phyloP scores from a whole-genome alignment of 1,284 basidiomycete genomes.

The Ceratobasidium papillatum region DNA sequence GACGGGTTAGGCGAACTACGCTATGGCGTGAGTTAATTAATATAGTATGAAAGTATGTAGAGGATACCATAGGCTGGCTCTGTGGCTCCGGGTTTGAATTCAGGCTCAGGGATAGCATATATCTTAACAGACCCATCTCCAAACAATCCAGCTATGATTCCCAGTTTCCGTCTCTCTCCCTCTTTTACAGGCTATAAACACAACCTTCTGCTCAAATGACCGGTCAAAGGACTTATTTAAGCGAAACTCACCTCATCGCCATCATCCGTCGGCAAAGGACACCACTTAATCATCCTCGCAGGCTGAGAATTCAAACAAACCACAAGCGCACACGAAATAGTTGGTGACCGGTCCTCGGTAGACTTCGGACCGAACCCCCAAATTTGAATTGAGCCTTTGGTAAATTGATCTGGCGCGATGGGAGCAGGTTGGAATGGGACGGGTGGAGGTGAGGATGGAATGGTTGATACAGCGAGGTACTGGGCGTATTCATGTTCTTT shows the following conservation, averaged over 20 bases:
- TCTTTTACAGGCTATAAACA: slow-evolving; percentile 33
- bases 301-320: slow-evolving; percentile 77
- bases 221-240: too few relatives aligned
- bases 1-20: slow-evolving; percentile 67
- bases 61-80: slow-evolving; percentile 48
- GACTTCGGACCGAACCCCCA: slow-evolving; percentile 58
- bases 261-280: slow-evolving; percentile 83
- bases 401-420: slow-evolving; percentile 60
- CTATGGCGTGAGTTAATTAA: slow-evolving; percentile 50
- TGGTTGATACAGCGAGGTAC: slow-evolving; percentile 84
- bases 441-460: slow-evolving; percentile 59
- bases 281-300: slow-evolving; percentile 85
- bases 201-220: too few relatives aligned
- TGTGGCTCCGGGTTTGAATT: slow-evolving; percentile 41
- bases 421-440: slow-evolving; percentile 66
- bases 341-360: not conserved
- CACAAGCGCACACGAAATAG: slow-evolving; percentile 72
- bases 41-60: not conserved
- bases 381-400: slow-evolving; percentile 70
- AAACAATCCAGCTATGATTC: slow-evolving; percentile 82
- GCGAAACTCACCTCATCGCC: slow-evolving; percentile 55
- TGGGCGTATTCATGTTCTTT: slow-evolving; percentile 67
- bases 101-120: slow-evolving; percentile 79
- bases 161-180: slow-evolving; percentile 68
- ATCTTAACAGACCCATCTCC: slow-evolving; percentile 82